Percentiles rank a stretch among this genome's conserved stretches.
These are phyloP conservation scores for Davidsoniella eucalypti DNA, from an alignment of 2,329 filamentous ascomycete genomes.

Conservation along the genomic window DNA sequence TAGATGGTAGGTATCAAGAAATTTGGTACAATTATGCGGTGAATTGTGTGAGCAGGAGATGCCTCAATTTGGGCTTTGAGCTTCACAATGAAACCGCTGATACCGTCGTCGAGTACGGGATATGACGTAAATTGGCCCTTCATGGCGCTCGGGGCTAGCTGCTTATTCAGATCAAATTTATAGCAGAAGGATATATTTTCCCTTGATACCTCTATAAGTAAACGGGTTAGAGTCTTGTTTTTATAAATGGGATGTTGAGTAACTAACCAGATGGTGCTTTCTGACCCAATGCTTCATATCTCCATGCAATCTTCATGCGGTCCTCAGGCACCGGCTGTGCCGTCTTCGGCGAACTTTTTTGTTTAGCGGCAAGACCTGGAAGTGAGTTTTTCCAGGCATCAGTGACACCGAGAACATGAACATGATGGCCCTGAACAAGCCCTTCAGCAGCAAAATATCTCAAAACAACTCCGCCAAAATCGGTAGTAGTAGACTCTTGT, in stretches of 20 bases:
- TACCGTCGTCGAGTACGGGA: conserved; percentile 1
- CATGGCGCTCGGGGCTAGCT: conserved; percentile 33
- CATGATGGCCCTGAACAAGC: conserved; percentile 72
- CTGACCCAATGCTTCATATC: conserved; percentile 72
- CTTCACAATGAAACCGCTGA: conserved; percentile 40
- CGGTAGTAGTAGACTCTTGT: conserved; percentile 82
- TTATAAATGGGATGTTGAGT: background rate
- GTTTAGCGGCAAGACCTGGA: conserved; percentile 43
- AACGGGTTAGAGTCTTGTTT: background rate
- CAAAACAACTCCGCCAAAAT: conserved; percentile 72
- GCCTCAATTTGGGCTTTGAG: conserved; percentile 38
- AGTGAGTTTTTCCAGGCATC: conserved; percentile 72
- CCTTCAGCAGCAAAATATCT: conserved; percentile 89
- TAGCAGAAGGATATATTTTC: conserved; percentile 44
- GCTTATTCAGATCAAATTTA: conserved; percentile 53
- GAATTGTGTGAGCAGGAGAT: conserved; percentile 45
- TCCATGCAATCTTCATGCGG: conserved; percentile 98
- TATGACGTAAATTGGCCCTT: conserved; percentile 33
- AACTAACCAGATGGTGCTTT: conserved; percentile 1
- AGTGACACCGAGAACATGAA: conserved; percentile 69
- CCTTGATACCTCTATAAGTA: conserved; percentile 6
- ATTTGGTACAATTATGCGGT: conserved; percentile 71
- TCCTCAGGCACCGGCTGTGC: conserved; percentile 17
- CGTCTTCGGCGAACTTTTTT: background rate
- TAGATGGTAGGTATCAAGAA: conserved; percentile 80